Evolutionary conservation across 495 filamentous ascomycete species (phyloP).

Genomic region (Friedmanniomyces endolithicus): DNA sequence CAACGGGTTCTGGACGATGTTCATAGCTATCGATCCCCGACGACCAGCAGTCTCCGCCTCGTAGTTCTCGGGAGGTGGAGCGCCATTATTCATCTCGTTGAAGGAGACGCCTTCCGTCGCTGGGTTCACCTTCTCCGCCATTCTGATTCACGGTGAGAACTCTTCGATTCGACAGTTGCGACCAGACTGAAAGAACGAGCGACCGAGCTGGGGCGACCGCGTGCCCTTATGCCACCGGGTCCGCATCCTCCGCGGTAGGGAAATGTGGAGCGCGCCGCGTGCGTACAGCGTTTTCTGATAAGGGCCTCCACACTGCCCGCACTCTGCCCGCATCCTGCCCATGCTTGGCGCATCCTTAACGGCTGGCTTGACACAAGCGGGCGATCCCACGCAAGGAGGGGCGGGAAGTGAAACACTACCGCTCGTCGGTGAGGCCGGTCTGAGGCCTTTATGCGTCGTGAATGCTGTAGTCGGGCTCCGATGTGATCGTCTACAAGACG

Average conservation of each 20-base stretch:
- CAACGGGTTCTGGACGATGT: conserved; percentile 36
- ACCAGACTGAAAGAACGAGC: neutral
- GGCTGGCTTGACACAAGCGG: neutral
- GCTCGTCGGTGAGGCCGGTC: neutral
- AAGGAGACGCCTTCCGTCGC: neutral
- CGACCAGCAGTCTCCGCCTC: neutral
- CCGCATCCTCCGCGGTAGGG: neutral
- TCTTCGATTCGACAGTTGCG: neutral
- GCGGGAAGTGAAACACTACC: neutral
- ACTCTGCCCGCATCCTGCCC: neutral
- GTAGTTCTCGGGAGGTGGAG: neutral
- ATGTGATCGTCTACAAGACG: no score
- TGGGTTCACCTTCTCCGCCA: neutral
- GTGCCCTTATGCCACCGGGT: neutral
- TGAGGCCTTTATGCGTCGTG: no score
- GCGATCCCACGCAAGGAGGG: neutral
- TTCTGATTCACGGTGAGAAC: neutral
- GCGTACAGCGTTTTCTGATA: neutral
- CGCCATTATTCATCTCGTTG: neutral
- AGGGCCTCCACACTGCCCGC: neutral
- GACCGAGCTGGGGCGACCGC: neutral
- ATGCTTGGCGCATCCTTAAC: neutral
- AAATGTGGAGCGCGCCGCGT: no score
- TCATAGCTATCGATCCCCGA: conserved; percentile 26
- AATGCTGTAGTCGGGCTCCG: no score